phyloP scores from a whole-genome alignment of 192 early-diverging fungal species.

The Coemansia sp. region DNA sequence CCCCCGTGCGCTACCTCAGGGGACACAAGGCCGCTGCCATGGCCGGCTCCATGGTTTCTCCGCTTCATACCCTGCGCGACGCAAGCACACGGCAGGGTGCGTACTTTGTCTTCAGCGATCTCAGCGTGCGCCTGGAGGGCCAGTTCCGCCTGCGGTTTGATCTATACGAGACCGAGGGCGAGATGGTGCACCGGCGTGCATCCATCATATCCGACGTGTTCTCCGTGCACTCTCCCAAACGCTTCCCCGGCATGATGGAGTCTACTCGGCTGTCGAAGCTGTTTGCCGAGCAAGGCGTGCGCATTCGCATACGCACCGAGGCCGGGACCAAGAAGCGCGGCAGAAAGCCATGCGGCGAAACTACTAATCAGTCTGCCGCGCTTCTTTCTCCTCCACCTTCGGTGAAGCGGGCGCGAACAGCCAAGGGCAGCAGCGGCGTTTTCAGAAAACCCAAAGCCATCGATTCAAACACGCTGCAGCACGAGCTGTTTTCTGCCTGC shows the following conservation, averaged over 20 bases:
- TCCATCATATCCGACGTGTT: conserved; percentile 75
- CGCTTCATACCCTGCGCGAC: conserved; percentile 84
- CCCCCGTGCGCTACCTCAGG: conserved; percentile 72
- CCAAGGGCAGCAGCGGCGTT: not conserved
- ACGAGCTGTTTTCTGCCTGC: conserved; percentile 21
- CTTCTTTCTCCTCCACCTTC: conserved; percentile 4
- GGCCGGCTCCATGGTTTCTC: conserved; percentile 88
- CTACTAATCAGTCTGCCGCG: not conserved
- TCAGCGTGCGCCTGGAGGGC: conserved; percentile 90
- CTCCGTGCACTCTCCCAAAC: conserved; percentile 88
- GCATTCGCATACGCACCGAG: conserved; percentile 92
- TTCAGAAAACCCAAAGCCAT: not conserved
- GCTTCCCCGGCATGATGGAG: conserved; percentile 93
- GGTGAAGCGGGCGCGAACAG: not conserved
- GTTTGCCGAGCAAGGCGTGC: conserved; percentile 93
- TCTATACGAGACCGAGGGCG: conserved; percentile 79
- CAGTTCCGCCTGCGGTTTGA: conserved; percentile 74
- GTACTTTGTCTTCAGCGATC: conserved; percentile 94
- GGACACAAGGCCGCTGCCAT: conserved; percentile 74
- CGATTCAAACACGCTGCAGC: not conserved
- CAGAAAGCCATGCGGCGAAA: conserved; percentile 11
- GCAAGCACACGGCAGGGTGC: conserved; percentile 76
- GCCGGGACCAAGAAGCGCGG: conserved; percentile 54
- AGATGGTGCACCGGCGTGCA: conserved; percentile 30
- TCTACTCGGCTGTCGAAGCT: conserved; percentile 81